A percentile compares a stretch with the other conserved stretches of the same genome.
phyloP scores from a whole-genome alignment of 2,329 filamentous ascomycete species.

The Fusarium illudens region DNA sequence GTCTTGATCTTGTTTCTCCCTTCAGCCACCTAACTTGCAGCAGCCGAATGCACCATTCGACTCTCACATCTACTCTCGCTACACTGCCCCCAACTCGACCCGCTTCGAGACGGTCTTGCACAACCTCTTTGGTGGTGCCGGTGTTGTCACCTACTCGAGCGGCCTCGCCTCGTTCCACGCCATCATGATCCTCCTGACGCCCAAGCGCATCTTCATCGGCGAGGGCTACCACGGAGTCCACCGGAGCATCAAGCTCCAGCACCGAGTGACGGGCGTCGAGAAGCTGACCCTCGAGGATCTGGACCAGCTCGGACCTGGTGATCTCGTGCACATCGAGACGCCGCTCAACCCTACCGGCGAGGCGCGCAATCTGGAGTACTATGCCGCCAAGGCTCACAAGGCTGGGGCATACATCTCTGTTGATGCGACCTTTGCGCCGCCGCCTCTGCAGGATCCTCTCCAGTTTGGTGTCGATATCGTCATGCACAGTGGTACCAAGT shows the following conservation, averaged over 20 bases:
- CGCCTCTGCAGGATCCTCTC: constrained; percentile 86
- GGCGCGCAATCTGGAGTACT: background rate
- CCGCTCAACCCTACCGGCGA: background rate
- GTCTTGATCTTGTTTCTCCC: no score
- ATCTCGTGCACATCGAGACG: background rate
- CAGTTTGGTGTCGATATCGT: constrained; percentile 80
- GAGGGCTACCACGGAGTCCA: background rate
- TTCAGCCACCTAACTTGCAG: background rate
- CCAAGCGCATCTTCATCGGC: background rate
- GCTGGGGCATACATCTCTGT: constrained; percentile 78
- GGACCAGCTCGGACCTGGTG: background rate
- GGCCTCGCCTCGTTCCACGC: background rate
- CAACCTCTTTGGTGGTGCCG: background rate
- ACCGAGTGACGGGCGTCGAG: background rate
- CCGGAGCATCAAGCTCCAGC: background rate
- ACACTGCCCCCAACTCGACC: background rate
- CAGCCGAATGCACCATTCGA: background rate
- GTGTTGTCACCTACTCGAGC: background rate
- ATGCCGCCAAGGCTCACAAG: background rate
- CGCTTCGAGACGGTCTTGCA: background rate
- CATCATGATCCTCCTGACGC: background rate
- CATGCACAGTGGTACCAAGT: constrained; percentile 93
- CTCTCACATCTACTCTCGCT: background rate
- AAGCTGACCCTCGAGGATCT: background rate
- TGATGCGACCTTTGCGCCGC: constrained; percentile 90